Evolutionary conservation across 2,329 filamentous ascomycete species (phyloP), one percentile per base, ranked within the genome.

Genomic region (Apiospora kogelbergensis): DNA sequence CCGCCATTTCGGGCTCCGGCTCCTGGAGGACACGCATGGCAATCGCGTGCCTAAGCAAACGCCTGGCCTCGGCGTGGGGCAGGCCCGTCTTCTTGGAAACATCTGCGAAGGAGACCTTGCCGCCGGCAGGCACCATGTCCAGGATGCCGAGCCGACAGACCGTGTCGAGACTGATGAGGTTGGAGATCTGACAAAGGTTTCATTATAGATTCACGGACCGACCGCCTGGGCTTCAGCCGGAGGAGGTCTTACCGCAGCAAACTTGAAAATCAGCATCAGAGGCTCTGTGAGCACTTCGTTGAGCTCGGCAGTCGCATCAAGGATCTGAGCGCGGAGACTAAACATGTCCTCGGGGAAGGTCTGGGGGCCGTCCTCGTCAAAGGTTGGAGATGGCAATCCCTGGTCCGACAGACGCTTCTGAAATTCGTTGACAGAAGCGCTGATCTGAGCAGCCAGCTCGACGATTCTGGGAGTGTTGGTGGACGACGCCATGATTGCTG

Each of bases 251-350:
- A 44, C 63, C n/a, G 37, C n/a, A 13, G 37, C 41, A 17, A 41
- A 41, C 63, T 64, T 41, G 63, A 64, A 64, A 2, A 64, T 41
- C 63, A 64, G 37, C 37, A 41, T 64, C 63, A 64, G 24, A 26
- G 63, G 63, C 37, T 64, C 63, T 42, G 41, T 41, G 24, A 64
- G 63, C 37, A 64, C n/a, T 41, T 64, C 63, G 13, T 64, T 41
- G 63, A 64, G 63, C 63, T 64, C 63, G 37, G 63, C n/a, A 11
- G 63, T 64, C n/a, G 63, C 63, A 3, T 64, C 63, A 11, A 60
- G 53, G 2, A 60, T 60, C 4, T 60, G 26, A 4, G 26, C 1
- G 9, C 53, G 53, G 53, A 60, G 53, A n/a, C 17, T 60, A 3
- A 37, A 11, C 53, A 60, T 6, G 30, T 60, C 53, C 17, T 3